Conservation (phyloP, 2,329 filamentous ascomycete genomes). For the Fusarium sterilihyphosum region DNA sequence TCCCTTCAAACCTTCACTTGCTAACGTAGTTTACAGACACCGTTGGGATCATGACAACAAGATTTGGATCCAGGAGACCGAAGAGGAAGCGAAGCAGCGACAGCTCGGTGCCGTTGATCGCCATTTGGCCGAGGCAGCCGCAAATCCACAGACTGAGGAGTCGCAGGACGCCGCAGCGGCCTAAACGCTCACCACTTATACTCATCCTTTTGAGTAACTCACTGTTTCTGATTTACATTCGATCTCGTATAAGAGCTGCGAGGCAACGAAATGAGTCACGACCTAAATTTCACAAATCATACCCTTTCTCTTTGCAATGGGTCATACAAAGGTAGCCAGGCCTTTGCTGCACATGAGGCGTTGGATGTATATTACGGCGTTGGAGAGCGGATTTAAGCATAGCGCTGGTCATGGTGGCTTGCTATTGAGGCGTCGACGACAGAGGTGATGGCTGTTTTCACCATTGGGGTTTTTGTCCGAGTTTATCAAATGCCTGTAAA, state of each 20-base stretch:
- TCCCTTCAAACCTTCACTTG: not conserved
- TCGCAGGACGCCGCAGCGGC: not conserved
- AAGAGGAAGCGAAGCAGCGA: constrained; percentile 41
- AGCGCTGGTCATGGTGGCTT: constrained; percentile 6
- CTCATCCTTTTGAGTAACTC: not conserved
- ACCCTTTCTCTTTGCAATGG: not conserved
- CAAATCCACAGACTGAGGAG: constrained; percentile 9
- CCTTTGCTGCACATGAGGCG: constrained; percentile 19
- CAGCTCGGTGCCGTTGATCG: constrained; percentile 40
- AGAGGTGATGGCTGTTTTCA: not conserved
- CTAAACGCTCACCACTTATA: not conserved
- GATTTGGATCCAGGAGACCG: constrained; percentile 65
- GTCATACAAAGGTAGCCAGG: not conserved
- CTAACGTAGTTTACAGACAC: constrained; percentile 58
- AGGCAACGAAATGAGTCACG: constrained; percentile 14
- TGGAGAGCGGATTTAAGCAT: constrained; percentile 15
- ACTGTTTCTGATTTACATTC: not conserved
- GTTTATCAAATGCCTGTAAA: constrained; percentile 10
- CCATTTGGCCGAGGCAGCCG: constrained; percentile 41
- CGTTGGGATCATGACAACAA: constrained; percentile 66
- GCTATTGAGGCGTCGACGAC: not conserved
- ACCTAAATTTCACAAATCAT: constrained; percentile 2
- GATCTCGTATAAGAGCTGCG: constrained; percentile 1
- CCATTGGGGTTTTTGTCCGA: constrained; percentile 10
- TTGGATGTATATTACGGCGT: constrained; percentile 30